These are phyloP conservation scores for Pseudocercospora pini-densiflorae DNA, from an alignment of 2,329 filamentous ascomycete species.

Conservation along the genomic window DNA sequence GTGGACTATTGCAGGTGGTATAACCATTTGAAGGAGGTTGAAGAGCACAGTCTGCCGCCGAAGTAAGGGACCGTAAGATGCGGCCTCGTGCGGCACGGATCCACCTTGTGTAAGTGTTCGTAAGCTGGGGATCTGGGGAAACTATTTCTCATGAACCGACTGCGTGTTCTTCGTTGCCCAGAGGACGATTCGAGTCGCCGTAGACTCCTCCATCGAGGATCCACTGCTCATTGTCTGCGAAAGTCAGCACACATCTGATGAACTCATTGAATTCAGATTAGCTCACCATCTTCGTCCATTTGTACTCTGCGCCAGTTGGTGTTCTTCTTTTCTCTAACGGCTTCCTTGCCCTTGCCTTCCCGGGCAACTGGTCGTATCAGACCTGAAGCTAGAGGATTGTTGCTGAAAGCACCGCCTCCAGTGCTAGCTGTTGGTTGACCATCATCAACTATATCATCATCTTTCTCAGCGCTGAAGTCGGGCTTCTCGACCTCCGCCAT, in stretches of 20 bases:
- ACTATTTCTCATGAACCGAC: neutral
- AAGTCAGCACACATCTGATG: neutral
- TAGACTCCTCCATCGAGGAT: constrained; percentile 58
- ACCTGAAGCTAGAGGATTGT: constrained; percentile 68
- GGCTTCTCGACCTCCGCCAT: constrained; percentile 67
- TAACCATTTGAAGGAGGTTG: neutral
- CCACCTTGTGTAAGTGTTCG: neutral
- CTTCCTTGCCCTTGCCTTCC: constrained; percentile 54
- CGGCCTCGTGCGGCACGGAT: neutral
- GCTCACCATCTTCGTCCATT: constrained; percentile 54
- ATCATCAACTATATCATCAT: constrained; percentile 41
- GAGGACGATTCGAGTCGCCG: constrained; percentile 37
- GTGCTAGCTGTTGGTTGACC: constrained; percentile 34
- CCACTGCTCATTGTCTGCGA: constrained; percentile 48
- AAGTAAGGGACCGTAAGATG: neutral
- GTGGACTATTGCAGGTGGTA: neutral
- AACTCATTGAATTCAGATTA: no score
- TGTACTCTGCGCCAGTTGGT: constrained; percentile 55
- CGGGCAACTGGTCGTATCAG: constrained; percentile 67
- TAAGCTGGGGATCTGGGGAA: neutral
- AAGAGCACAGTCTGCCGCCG: neutral
- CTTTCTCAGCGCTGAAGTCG: constrained; percentile 52
- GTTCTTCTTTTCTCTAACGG: constrained; percentile 42
- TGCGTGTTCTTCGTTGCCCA: constrained; percentile 14
- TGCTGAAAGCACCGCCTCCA: constrained; percentile 65